Conservation (phyloP, 192 early-diverging fungal genomes). For the Coemansia sp. region DNA sequence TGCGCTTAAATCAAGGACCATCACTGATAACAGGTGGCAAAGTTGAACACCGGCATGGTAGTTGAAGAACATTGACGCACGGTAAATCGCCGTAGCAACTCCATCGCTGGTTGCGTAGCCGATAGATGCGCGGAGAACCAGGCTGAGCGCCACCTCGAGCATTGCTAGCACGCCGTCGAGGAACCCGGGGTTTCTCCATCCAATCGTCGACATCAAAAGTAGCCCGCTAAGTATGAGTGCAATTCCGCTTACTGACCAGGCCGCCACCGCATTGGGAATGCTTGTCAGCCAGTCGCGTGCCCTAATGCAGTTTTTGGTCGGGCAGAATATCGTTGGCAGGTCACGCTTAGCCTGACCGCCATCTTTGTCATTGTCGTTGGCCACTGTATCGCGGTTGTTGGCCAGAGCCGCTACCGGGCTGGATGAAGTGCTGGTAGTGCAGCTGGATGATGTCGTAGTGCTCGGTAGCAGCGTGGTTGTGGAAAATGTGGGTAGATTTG, state of each 20-base stretch:
- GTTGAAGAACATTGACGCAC: slow-evolving; percentile 33
- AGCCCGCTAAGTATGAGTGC: not conserved
- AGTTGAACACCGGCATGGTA: slow-evolving; percentile 30
- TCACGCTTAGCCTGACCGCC: not conserved
- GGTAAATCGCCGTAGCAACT: slow-evolving; percentile 11
- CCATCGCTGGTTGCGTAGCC: slow-evolving; percentile 1
- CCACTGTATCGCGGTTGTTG: not conserved
- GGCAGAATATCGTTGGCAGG: slow-evolving; percentile 13
- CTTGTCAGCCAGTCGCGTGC: slow-evolving; percentile 29
- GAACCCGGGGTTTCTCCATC: slow-evolving; percentile 14
- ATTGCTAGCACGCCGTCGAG: slow-evolving; percentile 29
- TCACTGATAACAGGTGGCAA: slow-evolving; percentile 7
- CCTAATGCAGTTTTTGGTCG: not conserved
- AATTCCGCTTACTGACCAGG: slow-evolving; percentile 20
- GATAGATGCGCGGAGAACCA: slow-evolving; percentile 20
- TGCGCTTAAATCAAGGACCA: slow-evolving; percentile 7
- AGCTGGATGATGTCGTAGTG: not conserved
- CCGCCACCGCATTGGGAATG: slow-evolving; percentile 20
- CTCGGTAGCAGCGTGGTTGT: slow-evolving; percentile 4
- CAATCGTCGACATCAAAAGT: slow-evolving; percentile 8
- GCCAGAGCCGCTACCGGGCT: not conserved
- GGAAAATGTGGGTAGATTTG: not conserved
- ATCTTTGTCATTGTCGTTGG: not conserved
- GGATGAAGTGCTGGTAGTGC: not conserved
- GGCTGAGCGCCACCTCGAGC: slow-evolving; percentile 25